These are phyloP conservation scores for Mychonastes homosphaera DNA, from an alignment of 139 green algal species.

Conservation along the genomic window DNA sequence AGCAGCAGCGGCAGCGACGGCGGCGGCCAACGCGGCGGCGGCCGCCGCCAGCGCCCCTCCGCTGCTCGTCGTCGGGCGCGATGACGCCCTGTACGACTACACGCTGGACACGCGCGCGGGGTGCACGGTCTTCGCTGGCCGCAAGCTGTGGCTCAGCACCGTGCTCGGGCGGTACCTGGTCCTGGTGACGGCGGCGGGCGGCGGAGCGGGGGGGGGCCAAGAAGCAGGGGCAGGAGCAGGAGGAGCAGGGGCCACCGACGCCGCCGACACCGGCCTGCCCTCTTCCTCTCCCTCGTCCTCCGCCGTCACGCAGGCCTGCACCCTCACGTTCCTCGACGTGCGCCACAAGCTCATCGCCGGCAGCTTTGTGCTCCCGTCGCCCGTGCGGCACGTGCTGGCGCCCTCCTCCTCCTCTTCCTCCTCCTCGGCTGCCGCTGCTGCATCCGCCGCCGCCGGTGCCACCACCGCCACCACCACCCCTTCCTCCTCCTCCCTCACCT, in stretches of 20 bases:
- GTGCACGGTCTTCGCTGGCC: slow-evolving; percentile 55
- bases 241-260: not conserved
- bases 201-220: slow-evolving; percentile 1
- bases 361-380: slow-evolving; percentile 18
- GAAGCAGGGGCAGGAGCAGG: not conserved
- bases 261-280: not conserved
- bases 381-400: slow-evolving; percentile 9
- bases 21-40: not conserved
- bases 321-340: slow-evolving; percentile 56
- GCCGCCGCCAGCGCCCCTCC: not conserved
- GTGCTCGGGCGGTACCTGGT: slow-evolving; percentile 51
- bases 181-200: slow-evolving; percentile 21
- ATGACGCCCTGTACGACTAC: slow-evolving; percentile 74
- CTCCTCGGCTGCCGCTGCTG: slow-evolving; percentile 4
- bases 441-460: too few species aligned
- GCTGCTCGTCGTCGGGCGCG: slow-evolving; percentile 36
- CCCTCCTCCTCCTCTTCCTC: not conserved
- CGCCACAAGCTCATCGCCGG: slow-evolving; percentile 67
- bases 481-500: too few species aligned
- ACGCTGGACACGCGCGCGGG: slow-evolving; percentile 49
- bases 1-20: not conserved
- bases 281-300: too few species aligned
- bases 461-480: too few species aligned
- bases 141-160: slow-evolving; percentile 43
- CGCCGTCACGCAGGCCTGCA: too few species aligned